Conservation (phyloP, 2,329 filamentous ascomycete genomes). For the Gaeumannomyces tritici region DNA sequence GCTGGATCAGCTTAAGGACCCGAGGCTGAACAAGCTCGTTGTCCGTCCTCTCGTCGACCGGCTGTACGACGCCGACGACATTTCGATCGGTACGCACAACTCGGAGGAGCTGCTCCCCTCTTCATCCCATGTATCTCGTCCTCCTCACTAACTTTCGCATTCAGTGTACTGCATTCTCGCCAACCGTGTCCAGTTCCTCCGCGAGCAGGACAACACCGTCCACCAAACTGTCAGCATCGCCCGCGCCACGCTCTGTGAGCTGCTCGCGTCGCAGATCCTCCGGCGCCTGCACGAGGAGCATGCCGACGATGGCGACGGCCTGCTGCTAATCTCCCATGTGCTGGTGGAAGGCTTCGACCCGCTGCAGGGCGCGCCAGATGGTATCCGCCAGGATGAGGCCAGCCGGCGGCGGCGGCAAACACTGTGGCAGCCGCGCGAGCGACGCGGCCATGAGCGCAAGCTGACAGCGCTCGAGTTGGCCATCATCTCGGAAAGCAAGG, state of each 20-base stretch:
- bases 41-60: conserved; percentile 61
- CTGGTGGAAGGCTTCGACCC: conserved; percentile 64
- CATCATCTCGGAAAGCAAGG: conserved; percentile 73
- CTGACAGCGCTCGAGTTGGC: conserved; percentile 71
- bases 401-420: conserved; percentile 6
- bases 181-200: conserved; percentile 60
- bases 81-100: conserved; percentile 44
- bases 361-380: conserved; percentile 58
- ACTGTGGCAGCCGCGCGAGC: conserved; percentile 28
- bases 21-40: conserved; percentile 56
- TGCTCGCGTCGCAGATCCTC: conserved; percentile 57
- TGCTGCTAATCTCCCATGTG: conserved; percentile 57
- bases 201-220: conserved; percentile 54
- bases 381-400: conserved; percentile 7
- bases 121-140: background rate
- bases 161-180: conserved; percentile 64
- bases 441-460: conserved; percentile 37
- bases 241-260: conserved; percentile 57
- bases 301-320: conserved; percentile 39
- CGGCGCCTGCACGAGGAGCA: conserved; percentile 61
- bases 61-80: conserved; percentile 54
- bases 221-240: conserved; percentile 63
- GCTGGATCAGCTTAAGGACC: conserved; percentile 55
- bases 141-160: background rate
- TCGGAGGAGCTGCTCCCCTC: background rate